A percentile compares a stretch with the other conserved stretches of the same genome.
Conservation (phyloP, 2,329 filamentous ascomycete species). For the Neocatenulostroma microsporum region DNA sequence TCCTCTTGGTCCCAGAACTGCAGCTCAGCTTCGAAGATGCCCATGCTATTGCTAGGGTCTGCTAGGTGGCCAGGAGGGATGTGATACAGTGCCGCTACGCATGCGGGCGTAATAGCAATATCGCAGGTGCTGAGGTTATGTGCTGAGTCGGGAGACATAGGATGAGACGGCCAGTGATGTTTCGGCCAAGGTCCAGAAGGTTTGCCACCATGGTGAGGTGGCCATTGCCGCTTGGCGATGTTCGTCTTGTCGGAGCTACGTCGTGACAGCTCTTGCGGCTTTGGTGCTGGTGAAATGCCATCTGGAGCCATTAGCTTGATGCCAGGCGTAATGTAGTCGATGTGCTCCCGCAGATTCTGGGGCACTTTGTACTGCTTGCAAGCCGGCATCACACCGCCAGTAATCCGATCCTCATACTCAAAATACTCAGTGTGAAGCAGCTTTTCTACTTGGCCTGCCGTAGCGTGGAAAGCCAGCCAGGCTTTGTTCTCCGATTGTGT, state of each 20-base stretch:
- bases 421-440: constrained; percentile 47
- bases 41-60: constrained; percentile 22
- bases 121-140: constrained; percentile 15
- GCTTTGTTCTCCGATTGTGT: constrained; percentile 27
- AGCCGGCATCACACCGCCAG: constrained; percentile 25
- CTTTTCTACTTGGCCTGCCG: constrained; percentile 31
- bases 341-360: constrained; percentile 38
- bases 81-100: constrained; percentile 19
- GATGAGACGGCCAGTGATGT: too few species aligned
- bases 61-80: constrained; percentile 14
- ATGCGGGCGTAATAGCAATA: constrained; percentile 17
- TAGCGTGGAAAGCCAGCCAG: constrained; percentile 40
- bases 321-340: constrained; percentile 52
- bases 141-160: too few species aligned
- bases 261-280: too few species aligned
- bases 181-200: constrained; percentile 1
- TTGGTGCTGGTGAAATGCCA: background rate
- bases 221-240: constrained; percentile 6
- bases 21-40: constrained; percentile 35
- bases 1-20: constrained; percentile 40
- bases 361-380: constrained; percentile 42
- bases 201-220: constrained; percentile 5
- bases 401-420: constrained; percentile 49
- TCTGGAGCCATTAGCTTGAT: constrained; percentile 36
- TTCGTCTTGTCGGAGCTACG: too few species aligned